Evolutionary conservation across 352 stramenopile species (phyloP).

Genomic region (Phytophthora cryptogea): DNA sequence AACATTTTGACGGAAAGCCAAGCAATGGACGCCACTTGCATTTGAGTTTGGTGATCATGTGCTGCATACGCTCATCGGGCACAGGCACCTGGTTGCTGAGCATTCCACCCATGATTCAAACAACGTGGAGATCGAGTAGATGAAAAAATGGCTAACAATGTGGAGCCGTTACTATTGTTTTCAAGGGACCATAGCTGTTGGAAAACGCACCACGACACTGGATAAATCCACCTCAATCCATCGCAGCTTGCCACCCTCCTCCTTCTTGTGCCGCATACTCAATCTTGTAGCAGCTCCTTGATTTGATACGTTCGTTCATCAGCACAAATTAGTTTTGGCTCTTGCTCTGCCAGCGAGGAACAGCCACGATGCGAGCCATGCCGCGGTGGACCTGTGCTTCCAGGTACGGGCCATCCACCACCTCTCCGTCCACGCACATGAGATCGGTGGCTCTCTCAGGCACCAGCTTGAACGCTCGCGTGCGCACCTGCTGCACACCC

Average conservation of each 20-base stretch:
- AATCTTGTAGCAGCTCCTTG: neutral
- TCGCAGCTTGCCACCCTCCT: neutral
- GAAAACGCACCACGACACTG: constrained; percentile 3
- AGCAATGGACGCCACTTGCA: constrained; percentile 24
- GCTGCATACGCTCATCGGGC: constrained; percentile 68
- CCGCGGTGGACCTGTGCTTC: constrained; percentile 65
- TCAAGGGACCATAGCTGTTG: constrained; percentile 8
- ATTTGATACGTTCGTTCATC: constrained; percentile 4
- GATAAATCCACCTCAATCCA: constrained; percentile 1
- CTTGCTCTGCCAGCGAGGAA: constrained; percentile 29
- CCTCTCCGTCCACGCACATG: constrained; percentile 68
- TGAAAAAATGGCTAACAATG: constrained; percentile 19
- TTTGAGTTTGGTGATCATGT: constrained; percentile 74
- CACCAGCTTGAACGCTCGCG: constrained; percentile 60
- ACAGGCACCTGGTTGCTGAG: constrained; percentile 56
- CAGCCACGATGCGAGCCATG: constrained; percentile 52
- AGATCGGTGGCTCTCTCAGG: constrained; percentile 43
- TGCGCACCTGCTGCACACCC: constrained; percentile 49
- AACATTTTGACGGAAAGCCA: neutral
- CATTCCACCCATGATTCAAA: constrained; percentile 45
- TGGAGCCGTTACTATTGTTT: constrained; percentile 29
- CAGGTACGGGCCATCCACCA: constrained; percentile 49
- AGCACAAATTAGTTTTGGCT: constrained; percentile 9
- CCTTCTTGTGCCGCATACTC: neutral
- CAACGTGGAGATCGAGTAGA: neutral